A percentile compares a stretch with the other conserved stretches of the same genome.
These are phyloP conservation scores for Salix viminalis DNA, from an alignment of 345 rosid genomes.

Conservation along the genomic window DNA sequence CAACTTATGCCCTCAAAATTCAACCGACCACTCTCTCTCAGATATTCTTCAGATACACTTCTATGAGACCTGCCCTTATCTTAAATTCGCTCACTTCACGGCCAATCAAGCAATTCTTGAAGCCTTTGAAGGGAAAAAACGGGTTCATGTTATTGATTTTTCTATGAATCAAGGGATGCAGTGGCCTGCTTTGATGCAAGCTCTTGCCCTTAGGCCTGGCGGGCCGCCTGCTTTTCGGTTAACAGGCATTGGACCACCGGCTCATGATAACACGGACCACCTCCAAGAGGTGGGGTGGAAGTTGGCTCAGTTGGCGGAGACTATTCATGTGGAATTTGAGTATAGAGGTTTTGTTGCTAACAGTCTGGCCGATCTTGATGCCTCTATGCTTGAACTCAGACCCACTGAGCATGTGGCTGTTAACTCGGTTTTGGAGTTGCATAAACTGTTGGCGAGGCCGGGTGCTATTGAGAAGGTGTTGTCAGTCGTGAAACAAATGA, in stretches of 20 bases:
- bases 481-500: slow-evolving; percentile 50
- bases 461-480: slow-evolving; percentile 65
- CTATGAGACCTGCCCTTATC: slow-evolving; percentile 81
- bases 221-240: slow-evolving; percentile 74
- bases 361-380: slow-evolving; percentile 75
- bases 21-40: slow-evolving; percentile 44
- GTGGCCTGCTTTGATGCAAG: slow-evolving; percentile 91
- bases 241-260: slow-evolving; percentile 80
- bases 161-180: slow-evolving; percentile 72
- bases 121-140: slow-evolving; percentile 56
- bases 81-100: slow-evolving; percentile 78
- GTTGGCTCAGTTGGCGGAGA: slow-evolving; percentile 71
- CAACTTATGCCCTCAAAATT: slow-evolving; percentile 35
- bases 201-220: slow-evolving; percentile 63
- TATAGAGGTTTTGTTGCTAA: slow-evolving; percentile 73
- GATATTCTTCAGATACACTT: slow-evolving; percentile 78
- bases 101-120: slow-evolving; percentile 83
- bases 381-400: slow-evolving; percentile 60
- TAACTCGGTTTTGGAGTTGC: slow-evolving; percentile 81
- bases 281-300: slow-evolving; percentile 72
- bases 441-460: slow-evolving; percentile 52
- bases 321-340: slow-evolving; percentile 62
- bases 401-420: slow-evolving; percentile 67
- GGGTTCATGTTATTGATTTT: slow-evolving; percentile 72
- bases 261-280: slow-evolving; percentile 50